Percentiles rank a stretch among this genome's conserved stretches.
These are phyloP conservation scores for Pythium apleroticum DNA, from an alignment of 352 stramenopile species.

Conservation along the genomic window DNA sequence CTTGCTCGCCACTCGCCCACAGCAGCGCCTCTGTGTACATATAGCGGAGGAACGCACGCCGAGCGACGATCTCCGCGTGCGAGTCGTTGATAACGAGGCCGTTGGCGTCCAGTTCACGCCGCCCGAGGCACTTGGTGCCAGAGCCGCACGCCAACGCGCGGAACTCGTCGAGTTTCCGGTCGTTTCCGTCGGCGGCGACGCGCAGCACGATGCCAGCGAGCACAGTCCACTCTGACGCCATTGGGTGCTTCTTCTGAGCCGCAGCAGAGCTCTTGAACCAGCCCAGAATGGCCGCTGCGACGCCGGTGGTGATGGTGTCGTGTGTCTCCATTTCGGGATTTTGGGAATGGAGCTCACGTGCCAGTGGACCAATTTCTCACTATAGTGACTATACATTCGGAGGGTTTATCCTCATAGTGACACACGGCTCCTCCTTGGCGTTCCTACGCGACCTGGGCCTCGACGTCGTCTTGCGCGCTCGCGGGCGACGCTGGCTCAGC, in stretches of 20 bases:
- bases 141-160: conserved; percentile 57
- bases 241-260: conserved; percentile 63
- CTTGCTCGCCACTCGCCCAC: conserved; percentile 24
- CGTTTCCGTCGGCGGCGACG: background rate
- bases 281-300: conserved; percentile 42
- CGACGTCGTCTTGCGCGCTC: background rate
- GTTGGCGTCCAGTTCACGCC: conserved; percentile 56
- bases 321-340: conserved; percentile 18
- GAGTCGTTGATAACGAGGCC: conserved; percentile 91
- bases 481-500: conserved; percentile 1
- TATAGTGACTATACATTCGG: conserved; percentile 29
- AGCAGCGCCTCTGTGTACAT: conserved; percentile 79
- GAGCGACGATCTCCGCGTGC: conserved; percentile 91
- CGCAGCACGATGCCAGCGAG: conserved; percentile 54
- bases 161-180: conserved; percentile 18
- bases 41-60: conserved; percentile 82
- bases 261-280: conserved; percentile 54
- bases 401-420: conserved; percentile 9
- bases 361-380: conserved; percentile 2
- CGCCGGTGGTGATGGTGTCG: background rate
- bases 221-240: conserved; percentile 55
- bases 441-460: background rate
- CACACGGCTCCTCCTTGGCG: background rate
- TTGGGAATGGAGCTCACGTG: background rate
- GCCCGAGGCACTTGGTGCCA: conserved; percentile 81